Evolutionary conservation across 805 yeast species (phyloP), one percentile per base, ranked within the genome.

Genomic region (Wickerhamiella azymoides): DNA sequence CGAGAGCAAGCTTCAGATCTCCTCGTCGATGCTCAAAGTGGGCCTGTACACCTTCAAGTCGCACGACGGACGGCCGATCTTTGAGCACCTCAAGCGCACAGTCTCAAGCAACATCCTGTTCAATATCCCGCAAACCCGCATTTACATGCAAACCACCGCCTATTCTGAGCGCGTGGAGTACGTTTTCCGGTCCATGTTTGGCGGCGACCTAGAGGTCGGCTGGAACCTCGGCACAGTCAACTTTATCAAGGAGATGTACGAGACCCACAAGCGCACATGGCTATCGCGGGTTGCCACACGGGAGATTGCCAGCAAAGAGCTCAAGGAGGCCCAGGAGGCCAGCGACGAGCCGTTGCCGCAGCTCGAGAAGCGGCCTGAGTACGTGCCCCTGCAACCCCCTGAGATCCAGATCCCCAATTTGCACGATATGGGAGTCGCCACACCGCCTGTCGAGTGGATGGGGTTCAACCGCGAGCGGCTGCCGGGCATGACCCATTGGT

Each of bases 401-500:
- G 68, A 74, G 6, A 85, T 92, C 32, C 93, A 83, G 50, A 83
- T 92, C 16, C 97, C 97, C 2, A 89, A 80, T 53, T 67, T 92
- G 56, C 78, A 77, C 56, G 97, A 92, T 57, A 69, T 92, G 55
- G 97, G 98, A 21, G 88, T 81, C 63, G 97, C 96, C 1, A 92
- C 98, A 0, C 98, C 98, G 1, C 98, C 98, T 2, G 65, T 92
- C 48, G 98, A 92, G 60, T 92, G 98, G 98, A 83, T 92, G 66
- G 98, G 98, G 2, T 69, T 92, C 26, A 92, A 92, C 60, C 71
- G 97, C 52, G 74, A 80, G 55, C 76, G 79, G 52, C 77, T 92
- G 53, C 98, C 98, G 0, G 78, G 82, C 36, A 71, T 83, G 48
- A 80, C 95, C 0, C 96, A 92, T 58, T 89, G 85, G 60, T 67